Evolutionary conservation across 1,284 basidiomycete species (phyloP), one percentile per base, ranked within the genome.

Genomic region (Ganoderma sinense): DNA sequence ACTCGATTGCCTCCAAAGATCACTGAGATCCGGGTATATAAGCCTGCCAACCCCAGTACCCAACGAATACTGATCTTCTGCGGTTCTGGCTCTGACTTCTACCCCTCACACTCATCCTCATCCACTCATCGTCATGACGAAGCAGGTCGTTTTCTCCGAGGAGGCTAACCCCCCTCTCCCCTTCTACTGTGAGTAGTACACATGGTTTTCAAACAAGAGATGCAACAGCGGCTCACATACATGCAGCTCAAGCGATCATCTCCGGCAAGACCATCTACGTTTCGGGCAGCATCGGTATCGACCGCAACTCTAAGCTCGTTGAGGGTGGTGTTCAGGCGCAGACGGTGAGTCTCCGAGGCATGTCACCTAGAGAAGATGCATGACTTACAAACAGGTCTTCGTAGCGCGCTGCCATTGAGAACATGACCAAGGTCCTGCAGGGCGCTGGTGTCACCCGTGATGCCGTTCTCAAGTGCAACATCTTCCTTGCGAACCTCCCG

Each of bases 381-480:
- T n/a, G 2, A 58, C 65, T 69, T 39, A 73, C 26, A 10, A 3
- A 26, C n/a, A 39, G 29, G 43, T 29, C 58, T 11, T 65, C 53
- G 33, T 70, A 91, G 89, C 82, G 81, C 26, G 83, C 83, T 4
- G 88, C 89, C 4, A 76, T 92, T 31, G 84, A 88, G 69, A 92
- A 92, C 78, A 82, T 92, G 66, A 78, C 81, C 51, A 83, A 82
- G 60, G 83, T 92, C 23, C 83, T 92, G n/a, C 82, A 86, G 69
- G 89, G 87, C 13, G 85, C 89, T 5, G 90, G 90, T 36, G 88
- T 89, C 0, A 82, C 82, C 18, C 80, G 91, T 13, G 84, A 87
- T 62, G 83, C 89, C 69, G 83, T 90, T 51, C 82, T 92, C 75
- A 92, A 92, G 79, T 86, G 83, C 55, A 91, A 87, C 73, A 79